A percentile compares a stretch with the other conserved stretches of the same genome.
These are phyloP conservation scores for Globisporangium camurandrum DNA, from an alignment of 352 stramenopile genomes.

Conservation along the genomic window DNA sequence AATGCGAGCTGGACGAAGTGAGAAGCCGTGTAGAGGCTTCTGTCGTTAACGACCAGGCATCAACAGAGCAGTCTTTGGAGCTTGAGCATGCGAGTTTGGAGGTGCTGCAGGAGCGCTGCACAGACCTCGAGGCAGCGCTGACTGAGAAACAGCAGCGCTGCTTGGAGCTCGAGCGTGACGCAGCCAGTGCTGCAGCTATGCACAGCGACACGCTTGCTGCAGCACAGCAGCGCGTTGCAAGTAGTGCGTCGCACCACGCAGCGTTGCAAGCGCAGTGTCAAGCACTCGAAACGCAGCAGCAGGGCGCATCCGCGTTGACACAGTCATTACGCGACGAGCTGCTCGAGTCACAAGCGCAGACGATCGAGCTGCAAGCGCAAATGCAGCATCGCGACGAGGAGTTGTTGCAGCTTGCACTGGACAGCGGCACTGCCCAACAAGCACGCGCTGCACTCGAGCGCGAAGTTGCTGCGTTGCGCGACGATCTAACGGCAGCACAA, in stretches of 20 bases:
- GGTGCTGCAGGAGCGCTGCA: not conserved
- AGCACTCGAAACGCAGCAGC: not conserved
- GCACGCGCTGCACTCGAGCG: too few relatives aligned
- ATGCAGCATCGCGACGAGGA: not conserved
- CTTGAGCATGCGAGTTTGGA: not conserved
- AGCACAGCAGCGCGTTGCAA: not conserved
- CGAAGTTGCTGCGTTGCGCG: not conserved
- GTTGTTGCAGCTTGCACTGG: not conserved
- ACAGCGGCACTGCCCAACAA: not conserved
- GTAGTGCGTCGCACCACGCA: not conserved
- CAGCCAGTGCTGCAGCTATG: too few relatives aligned
- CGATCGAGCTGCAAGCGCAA: not conserved
- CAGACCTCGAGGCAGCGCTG: not conserved
- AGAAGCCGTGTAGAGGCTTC: too few relatives aligned
- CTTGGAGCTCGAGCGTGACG: not conserved
- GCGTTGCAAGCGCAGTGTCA: not conserved
- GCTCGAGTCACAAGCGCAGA: not conserved
- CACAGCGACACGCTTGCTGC: not conserved
- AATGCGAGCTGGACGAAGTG: not conserved
- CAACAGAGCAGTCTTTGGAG: not conserved
- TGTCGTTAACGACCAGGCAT: not conserved
- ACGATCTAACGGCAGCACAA: not conserved
- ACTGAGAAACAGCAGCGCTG: not conserved
- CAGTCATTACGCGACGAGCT: not conserved
- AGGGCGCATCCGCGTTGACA: not conserved